phyloP scores from a whole-genome alignment of 345 rosid genomes.

The Cochlearia excelsa region DNA sequence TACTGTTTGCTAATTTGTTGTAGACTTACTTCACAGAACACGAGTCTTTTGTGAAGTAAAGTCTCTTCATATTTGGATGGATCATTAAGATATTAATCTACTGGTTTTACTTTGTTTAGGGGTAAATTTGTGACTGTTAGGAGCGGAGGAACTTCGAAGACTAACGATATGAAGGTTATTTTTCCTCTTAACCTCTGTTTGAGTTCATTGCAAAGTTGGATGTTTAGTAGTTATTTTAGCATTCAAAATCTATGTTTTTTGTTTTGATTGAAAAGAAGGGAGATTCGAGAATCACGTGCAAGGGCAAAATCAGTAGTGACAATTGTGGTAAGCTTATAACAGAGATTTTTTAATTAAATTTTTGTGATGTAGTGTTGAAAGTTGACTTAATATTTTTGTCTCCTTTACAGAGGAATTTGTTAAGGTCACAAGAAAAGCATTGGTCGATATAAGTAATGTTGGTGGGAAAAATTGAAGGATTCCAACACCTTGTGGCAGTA shows the following conservation, averaged over 20 bases:
- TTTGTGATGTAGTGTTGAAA: slow-evolving; percentile 4
- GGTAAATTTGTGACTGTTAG: slow-evolving; percentile 34
- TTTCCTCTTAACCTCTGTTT: slow-evolving; percentile 9
- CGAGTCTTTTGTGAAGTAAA: no score
- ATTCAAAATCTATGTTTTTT: background rate
- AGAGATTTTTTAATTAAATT: slow-evolving; percentile 10
- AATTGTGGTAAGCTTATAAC: slow-evolving; percentile 40
- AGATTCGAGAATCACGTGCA: slow-evolving; percentile 34
- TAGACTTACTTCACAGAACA: no score
- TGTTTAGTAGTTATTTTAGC: slow-evolving; percentile 5
- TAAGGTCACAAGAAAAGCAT: slow-evolving; percentile 56
- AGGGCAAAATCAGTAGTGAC: slow-evolving; percentile 41
- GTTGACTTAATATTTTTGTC: slow-evolving; percentile 14
- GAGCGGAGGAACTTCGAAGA: slow-evolving; percentile 11
- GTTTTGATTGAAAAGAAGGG: slow-evolving; percentile 34
- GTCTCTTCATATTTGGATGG: background rate
- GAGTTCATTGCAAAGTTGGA: background rate
- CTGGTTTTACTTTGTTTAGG: slow-evolving; percentile 34
- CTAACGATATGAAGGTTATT: slow-evolving; percentile 50
- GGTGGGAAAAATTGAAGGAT: slow-evolving; percentile 31
- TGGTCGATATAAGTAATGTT: slow-evolving; percentile 74
- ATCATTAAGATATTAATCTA: background rate
- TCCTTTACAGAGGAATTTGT: slow-evolving; percentile 38
- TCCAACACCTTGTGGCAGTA: slow-evolving; percentile 46
- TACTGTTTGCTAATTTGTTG: no score